These are phyloP conservation scores for Pseudogymnoascus sp. DNA, from an alignment of 2,329 filamentous ascomycete species.

Conservation along the genomic window DNA sequence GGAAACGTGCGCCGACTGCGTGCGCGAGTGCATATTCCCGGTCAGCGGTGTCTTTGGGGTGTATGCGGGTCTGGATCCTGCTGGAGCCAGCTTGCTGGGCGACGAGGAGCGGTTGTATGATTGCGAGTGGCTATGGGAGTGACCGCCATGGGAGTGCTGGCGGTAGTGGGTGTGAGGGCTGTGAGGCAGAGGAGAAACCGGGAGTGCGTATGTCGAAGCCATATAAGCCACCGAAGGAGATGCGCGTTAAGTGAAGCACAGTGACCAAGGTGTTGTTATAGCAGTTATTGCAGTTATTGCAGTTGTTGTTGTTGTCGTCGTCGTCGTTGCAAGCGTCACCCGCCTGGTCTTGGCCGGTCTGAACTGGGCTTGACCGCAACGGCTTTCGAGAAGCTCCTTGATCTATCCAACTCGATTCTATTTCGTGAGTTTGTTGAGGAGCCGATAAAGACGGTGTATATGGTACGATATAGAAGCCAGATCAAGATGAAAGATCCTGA, in stretches of 20 bases:
- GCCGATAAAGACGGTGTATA: neutral
- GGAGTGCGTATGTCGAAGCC: slow-evolving; percentile 30
- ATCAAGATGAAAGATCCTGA: neutral
- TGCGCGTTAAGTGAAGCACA: neutral
- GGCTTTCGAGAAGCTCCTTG: neutral
- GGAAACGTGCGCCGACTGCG: slow-evolving; percentile 7
- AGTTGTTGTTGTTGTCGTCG: slow-evolving; percentile 38
- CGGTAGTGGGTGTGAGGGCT: slow-evolving; percentile 17
- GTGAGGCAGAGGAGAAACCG: slow-evolving; percentile 27
- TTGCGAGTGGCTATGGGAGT: slow-evolving; percentile 16
- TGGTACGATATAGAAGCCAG: neutral
- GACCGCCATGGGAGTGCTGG: slow-evolving; percentile 16
- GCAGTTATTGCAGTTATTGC: slow-evolving; percentile 28
- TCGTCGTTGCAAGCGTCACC: slow-evolving; percentile 18
- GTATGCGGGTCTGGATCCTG: slow-evolving; percentile 3
- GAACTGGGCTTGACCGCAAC: slow-evolving; percentile 2
- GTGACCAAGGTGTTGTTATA: neutral
- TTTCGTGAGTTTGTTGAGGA: neutral
- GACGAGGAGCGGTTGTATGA: slow-evolving; percentile 19
- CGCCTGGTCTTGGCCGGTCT: slow-evolving; percentile 4
- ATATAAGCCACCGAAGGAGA: slow-evolving; percentile 16
- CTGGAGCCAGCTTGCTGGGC: slow-evolving; percentile 10
- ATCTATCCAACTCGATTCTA: neutral
- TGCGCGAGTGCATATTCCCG: slow-evolving; percentile 4
- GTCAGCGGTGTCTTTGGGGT: neutral